Conservation (phyloP, 305 asterid species). For the Solanum hybrid region DNA sequence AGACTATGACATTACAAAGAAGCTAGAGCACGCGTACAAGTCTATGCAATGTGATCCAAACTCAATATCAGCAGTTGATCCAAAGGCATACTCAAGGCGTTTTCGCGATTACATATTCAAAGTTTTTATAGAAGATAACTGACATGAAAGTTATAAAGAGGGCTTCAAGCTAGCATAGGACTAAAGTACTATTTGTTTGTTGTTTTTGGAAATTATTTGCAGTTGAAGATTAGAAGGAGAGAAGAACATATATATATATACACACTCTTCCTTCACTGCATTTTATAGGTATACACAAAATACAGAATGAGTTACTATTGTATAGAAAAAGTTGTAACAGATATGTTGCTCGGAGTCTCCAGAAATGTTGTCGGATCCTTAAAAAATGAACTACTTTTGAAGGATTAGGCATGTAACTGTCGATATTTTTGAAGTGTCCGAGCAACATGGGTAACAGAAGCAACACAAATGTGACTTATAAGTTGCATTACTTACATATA, state of each 20-base stretch:
- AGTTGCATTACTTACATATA: neutral
- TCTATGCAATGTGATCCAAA: conserved; percentile 17
- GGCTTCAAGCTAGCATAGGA: neutral
- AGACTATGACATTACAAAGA: conserved; percentile 15
- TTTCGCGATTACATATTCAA: conserved; percentile 18
- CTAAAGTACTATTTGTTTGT: neutral
- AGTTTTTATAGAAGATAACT: conserved; percentile 11
- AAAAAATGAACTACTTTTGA: neutral
- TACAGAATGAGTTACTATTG: neutral
- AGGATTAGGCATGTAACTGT: neutral
- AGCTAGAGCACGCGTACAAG: conserved; percentile 18
- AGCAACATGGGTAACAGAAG: neutral
- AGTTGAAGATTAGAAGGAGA: neutral
- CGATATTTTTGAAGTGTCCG: neutral
- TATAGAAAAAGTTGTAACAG: neutral
- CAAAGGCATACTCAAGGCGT: conserved; percentile 13
- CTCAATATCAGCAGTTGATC: conserved; percentile 20
- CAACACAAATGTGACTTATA: neutral
- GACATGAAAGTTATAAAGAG: neutral
- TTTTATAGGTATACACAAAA: conserved; percentile 4
- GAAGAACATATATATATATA: neutral
- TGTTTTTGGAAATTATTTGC: neutral
- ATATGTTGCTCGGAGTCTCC: neutral
- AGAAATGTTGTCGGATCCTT: neutral
- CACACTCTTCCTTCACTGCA: conserved; percentile 1